phyloP scores from a whole-genome alignment of 2,329 filamentous ascomycete genomes.

The Myotisia sp. region DNA sequence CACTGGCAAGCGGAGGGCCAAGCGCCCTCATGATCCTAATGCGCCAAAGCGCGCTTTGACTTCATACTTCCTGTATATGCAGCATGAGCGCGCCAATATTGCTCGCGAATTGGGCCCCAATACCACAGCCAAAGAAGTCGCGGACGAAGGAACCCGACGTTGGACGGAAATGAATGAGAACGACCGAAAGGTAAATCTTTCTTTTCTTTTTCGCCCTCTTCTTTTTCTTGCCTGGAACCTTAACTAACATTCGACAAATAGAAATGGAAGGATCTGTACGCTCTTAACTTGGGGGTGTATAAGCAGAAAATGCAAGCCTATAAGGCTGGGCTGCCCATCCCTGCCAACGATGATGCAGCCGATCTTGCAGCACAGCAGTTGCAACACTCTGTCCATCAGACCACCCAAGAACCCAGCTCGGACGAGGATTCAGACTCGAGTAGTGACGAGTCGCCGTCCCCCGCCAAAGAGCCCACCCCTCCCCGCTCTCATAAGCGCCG shows the following conservation, averaged over 20 bases:
- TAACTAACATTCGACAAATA: constrained; percentile 13
- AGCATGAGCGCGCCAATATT: constrained; percentile 71
- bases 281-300: constrained; percentile 42
- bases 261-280: constrained; percentile 45
- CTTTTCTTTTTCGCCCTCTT: neutral
- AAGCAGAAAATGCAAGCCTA: constrained; percentile 43
- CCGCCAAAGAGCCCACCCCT: constrained; percentile 28
- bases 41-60: constrained; percentile 88
- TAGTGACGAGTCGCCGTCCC: constrained; percentile 18
- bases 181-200: constrained; percentile 51
- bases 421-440: constrained; percentile 21
- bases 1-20: constrained; percentile 21
- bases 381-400: constrained; percentile 27
- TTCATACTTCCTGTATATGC: constrained; percentile 90
- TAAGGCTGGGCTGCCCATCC: constrained; percentile 36
- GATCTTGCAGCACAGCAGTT: constrained; percentile 24
- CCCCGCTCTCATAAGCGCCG: constrained; percentile 31
- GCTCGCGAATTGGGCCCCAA: constrained; percentile 60
- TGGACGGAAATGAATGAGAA: constrained; percentile 64
- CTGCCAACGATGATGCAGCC: constrained; percentile 31
- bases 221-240: constrained; percentile 5
- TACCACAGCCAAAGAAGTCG: constrained; percentile 71
- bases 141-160: constrained; percentile 70
- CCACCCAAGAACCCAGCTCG: constrained; percentile 21
- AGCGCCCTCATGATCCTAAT: constrained; percentile 80